Evolutionary conservation across 2,329 filamentous ascomycete species (phyloP).

Genomic region (Fonsecaea monophora): DNA sequence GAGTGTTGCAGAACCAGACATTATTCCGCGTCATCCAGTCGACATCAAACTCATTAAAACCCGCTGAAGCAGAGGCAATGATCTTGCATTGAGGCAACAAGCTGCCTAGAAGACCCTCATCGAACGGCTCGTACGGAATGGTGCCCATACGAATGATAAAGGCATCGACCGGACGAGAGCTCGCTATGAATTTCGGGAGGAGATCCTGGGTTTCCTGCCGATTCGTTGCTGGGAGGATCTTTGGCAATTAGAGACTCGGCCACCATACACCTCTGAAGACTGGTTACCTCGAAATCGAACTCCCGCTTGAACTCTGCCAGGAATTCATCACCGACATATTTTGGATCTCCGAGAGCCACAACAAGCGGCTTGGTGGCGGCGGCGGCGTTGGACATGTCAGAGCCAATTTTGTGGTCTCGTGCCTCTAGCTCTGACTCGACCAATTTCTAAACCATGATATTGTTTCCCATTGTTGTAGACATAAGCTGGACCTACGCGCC

Average conservation of each 20-base stretch:
- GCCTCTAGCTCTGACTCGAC: background rate
- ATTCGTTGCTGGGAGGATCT: conserved; percentile 48
- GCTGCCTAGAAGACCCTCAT: conserved; percentile 52
- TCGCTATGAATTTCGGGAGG: conserved; percentile 44
- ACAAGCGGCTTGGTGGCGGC: conserved; percentile 48
- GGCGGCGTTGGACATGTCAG: conserved; percentile 7
- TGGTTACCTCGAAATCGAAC: conserved; percentile 35
- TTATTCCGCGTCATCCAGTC: conserved; percentile 66
- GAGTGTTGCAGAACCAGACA: conserved; percentile 63
- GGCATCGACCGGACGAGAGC: conserved; percentile 52
- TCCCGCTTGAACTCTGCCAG: conserved; percentile 44
- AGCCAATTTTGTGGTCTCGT: background rate
- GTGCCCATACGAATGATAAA: conserved; percentile 61
- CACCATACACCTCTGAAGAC: background rate
- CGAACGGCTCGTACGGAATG: conserved; percentile 57
- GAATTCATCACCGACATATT: conserved; percentile 50
- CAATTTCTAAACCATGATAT: background rate
- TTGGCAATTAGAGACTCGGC: background rate
- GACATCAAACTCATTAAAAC: conserved; percentile 69
- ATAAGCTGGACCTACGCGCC: too few species aligned
- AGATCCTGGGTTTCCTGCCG: conserved; percentile 47
- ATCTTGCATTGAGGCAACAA: conserved; percentile 55
- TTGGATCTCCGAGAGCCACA: conserved; percentile 52
- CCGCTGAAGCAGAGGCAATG: conserved; percentile 53
- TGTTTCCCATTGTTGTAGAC: background rate